phyloP scores from a whole-genome alignment of 2,329 filamentous ascomycete species.

The Ophiostoma sp. region DNA sequence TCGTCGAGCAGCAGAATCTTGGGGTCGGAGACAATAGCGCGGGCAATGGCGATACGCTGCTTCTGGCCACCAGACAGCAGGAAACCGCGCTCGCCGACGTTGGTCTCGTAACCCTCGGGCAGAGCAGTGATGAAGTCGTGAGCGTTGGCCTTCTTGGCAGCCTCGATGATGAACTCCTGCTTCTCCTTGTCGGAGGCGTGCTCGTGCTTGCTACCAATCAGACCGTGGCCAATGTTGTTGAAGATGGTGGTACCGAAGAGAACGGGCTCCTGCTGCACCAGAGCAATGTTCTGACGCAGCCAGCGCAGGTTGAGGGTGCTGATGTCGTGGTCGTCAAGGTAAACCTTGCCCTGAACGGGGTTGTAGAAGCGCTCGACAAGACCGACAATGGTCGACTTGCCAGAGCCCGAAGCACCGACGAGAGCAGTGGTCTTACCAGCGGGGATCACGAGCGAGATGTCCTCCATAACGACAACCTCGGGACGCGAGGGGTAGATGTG shows the following conservation, averaged over 20 bases:
- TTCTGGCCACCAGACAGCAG: slow-evolving; percentile 93
- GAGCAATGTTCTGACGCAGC: slow-evolving; percentile 86
- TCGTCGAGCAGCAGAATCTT: slow-evolving; percentile 93
- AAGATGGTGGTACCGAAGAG: slow-evolving; percentile 88
- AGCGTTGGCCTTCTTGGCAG: slow-evolving; percentile 87
- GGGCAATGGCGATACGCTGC: slow-evolving; percentile 91
- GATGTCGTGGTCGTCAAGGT: slow-evolving; percentile 81
- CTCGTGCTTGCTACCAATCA: slow-evolving; percentile 82
- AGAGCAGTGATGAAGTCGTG: slow-evolving; percentile 84
- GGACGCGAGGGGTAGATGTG: slow-evolving; percentile 94
- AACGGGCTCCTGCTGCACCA: slow-evolving; percentile 91
- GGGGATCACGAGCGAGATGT: slow-evolving; percentile 75
- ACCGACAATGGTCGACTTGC: slow-evolving; percentile 92
- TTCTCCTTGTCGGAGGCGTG: slow-evolving; percentile 66
- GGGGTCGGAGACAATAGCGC: slow-evolving; percentile 86
- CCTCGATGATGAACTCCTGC: slow-evolving; percentile 70
- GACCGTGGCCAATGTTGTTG: slow-evolving; percentile 84
- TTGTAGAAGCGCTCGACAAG: slow-evolving; percentile 93
- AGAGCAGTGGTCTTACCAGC: slow-evolving; percentile 91
- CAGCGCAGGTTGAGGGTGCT: slow-evolving; percentile 80
- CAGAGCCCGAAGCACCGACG: slow-evolving; percentile 90
- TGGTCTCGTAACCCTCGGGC: slow-evolving; percentile 87
- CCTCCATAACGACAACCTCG: slow-evolving; percentile 84
- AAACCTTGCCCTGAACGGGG: slow-evolving; percentile 75
- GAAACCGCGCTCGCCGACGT: slow-evolving; percentile 94